Evolutionary conservation across 2,329 filamentous ascomycete species (phyloP), one percentile per base, ranked within the genome.

Genomic region (Microsporum audouinii): DNA sequence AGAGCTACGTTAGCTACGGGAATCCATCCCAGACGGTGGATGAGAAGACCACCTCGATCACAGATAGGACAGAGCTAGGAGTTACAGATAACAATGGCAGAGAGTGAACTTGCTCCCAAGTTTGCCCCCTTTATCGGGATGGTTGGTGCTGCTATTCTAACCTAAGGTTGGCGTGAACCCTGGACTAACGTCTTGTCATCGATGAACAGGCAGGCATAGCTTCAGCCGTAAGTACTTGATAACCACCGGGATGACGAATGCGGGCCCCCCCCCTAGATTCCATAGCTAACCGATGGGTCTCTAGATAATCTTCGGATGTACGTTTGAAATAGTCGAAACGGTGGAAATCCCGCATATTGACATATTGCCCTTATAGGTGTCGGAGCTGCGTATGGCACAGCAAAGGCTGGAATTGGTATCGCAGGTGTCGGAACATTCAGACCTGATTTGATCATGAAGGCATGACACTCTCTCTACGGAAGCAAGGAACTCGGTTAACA

Each of bases 71-170:
- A 55, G 7, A 36, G 17, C 14, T 31, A 10, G 31, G 51, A 55
- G 51, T 31, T 34, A 7, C 47, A n/a, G 49, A 67, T 69, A 23
- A 75, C 62, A 63, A 77, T 78, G 75, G 71, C 72, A 56, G 74
- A 75, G 63, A 81, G 76, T 64, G 79, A 82, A 63, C 73, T 79
- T 64, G 75, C 83, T 61, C 84, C 84, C 66, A 82, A 82, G 73
- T 86, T 86, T 69, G 84, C 84, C 69, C 83, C 84, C 56, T 87
- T 87, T 77, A 79, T 87, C 70, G 84, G 84, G 72, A 86, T 87
- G 80, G 82, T 84, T 75, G 73, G 80, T 78, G 27, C 33, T 58
- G 29, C 14, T 27, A 12, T 55, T 58, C 51, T 14, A 5, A 53
- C 58, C 61, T 60, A 64, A n/a, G 39, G 14, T 14, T 10, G 38